Base-by-base conservation (phyloP, 1,139 yeast species). In the Yamadazyma mexicana region DNA sequence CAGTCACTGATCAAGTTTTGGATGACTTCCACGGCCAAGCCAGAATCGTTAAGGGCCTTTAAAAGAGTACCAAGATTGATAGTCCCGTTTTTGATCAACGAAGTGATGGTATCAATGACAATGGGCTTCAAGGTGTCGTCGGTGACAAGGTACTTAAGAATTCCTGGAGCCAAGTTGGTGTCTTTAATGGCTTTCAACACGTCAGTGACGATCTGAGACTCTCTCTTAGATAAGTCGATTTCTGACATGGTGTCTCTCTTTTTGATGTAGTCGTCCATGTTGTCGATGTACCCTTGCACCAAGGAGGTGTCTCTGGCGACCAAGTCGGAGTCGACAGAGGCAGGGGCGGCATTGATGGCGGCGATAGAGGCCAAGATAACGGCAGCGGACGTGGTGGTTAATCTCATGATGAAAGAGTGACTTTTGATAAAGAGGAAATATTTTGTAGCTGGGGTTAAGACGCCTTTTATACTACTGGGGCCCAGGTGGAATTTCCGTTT, bases 31-130 rank as follows among this genome's bases (percentile, higher is more conserved):
- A 59, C 67, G 34, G 73, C 73, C 49, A 71, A 65, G 35, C 75
- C 75, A 31, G 76, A 69, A 42, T 70, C 69, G 48, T 65, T 65
- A 52, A 71, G 64, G 23, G 75, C 64, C 40, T 59, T 66, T 50
- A 70, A 59, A 52, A 71, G 66, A 10, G 75, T 66, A 35, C 55
- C 54, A 47, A 70, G 44, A 47, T 69, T 61, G 43, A 71, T 52
- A 32, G 51, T 34, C 48, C 71, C 72, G 41, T 56, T 55, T 51
- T 69, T 65, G 42, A 71, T 53, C 38, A 60, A 56, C 7, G 47
- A 45, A 29, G 64, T 59, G 44, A 65, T 59, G 24, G 64, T 64
- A 16, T 57, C 39, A 31, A 60, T 52, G 31, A 65, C 62, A 44
- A 64, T 59, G 36, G 59, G 55, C 14, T 60, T 56, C 45, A 71